phyloP scores from a whole-genome alignment of 345 rosid genomes.

The Eucalyptus camaldulensis region DNA sequence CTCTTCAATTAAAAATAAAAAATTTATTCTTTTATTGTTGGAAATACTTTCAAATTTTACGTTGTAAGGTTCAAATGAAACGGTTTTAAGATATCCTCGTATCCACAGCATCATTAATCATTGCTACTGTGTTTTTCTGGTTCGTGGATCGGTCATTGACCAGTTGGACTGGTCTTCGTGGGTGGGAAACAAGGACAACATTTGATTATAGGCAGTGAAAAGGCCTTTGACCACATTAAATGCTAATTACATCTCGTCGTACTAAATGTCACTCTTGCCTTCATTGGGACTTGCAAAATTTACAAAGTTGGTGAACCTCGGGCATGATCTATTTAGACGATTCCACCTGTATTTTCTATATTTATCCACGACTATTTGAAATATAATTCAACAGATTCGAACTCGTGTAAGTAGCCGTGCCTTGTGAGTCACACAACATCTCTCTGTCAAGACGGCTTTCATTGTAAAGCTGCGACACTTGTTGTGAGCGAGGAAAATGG shows the following conservation, averaged over 20 bases:
- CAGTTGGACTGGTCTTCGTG: neutral
- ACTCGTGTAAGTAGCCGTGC: neutral
- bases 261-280: neutral
- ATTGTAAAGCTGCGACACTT: neutral
- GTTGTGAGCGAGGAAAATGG: neutral
- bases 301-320: neutral
- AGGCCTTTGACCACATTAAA: neutral
- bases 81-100: no score
- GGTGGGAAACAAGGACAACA: neutral
- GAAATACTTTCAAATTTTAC: rapidly evolving
- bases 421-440: neutral
- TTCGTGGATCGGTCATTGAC: neutral
- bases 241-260: neutral
- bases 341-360: neutral
- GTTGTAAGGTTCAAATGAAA: rapidly evolving
- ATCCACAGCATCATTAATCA: neutral
- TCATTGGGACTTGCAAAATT: neutral
- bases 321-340: neutral
- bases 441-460: neutral
- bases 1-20: rapidly evolving
- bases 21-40: rapidly evolving
- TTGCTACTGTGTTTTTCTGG: neutral
- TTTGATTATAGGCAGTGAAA: neutral
- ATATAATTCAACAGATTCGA: neutral
- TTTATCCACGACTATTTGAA: neutral